Conservation (phyloP, 768 basidiomycete genomes). For the Calocybe indica region DNA sequence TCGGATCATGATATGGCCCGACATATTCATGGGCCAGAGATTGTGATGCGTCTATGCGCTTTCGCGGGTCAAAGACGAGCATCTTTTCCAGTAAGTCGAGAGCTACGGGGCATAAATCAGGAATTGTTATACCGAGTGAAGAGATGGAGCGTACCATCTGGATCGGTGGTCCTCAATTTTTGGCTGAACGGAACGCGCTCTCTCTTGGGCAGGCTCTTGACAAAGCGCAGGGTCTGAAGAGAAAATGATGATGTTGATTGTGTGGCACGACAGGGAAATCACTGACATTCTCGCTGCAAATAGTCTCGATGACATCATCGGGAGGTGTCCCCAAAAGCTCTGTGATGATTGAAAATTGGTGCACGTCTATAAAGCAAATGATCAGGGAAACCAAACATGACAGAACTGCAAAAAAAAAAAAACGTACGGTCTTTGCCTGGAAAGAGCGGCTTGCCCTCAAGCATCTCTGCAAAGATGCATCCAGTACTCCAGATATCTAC, state of each 20-base stretch:
- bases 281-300: slow-evolving; percentile 93
- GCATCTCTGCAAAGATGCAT: slow-evolving; percentile 99
- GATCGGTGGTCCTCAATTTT: slow-evolving; percentile 85
- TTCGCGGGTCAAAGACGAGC: slow-evolving; percentile 97
- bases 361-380: slow-evolving; percentile 68
- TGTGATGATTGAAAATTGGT: slow-evolving; percentile 99
- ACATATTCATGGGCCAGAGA: slow-evolving; percentile 93
- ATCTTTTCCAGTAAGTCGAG: slow-evolving; percentile 96
- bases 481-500: slow-evolving; percentile 99
- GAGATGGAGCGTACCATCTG: slow-evolving; percentile 56
- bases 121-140: neutral
- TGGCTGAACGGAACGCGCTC: slow-evolving; percentile 93
- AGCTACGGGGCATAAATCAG: slow-evolving; percentile 38
- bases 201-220: slow-evolving; percentile 95
- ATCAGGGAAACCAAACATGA: neutral
- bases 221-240: slow-evolving; percentile 88
- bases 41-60: slow-evolving; percentile 90
- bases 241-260: slow-evolving; percentile 8
- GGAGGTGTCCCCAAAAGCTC: slow-evolving; percentile 97
- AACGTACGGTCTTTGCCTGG: slow-evolving; percentile 98
- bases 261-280: slow-evolving; percentile 4
- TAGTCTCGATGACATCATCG: slow-evolving; percentile 99
- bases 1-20: slow-evolving; percentile 95
- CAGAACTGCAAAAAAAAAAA: slow-evolving; percentile 3
- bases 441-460: slow-evolving; percentile 97